Conservation (phyloP, 148 eudicot genomes). For the Pouteria glomerata region DNA sequence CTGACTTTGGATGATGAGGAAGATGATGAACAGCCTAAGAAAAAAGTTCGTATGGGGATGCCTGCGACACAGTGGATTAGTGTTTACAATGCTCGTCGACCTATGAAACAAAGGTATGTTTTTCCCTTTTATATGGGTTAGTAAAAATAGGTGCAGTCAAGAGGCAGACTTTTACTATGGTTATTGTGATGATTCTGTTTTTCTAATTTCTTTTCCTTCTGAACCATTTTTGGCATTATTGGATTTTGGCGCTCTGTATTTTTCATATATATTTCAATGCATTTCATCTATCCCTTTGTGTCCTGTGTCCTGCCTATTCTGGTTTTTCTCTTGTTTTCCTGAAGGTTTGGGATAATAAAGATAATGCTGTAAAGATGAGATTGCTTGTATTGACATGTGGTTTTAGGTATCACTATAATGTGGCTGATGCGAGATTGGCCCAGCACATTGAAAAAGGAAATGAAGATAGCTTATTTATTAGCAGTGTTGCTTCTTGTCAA, state of each 20-base stretch:
- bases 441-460: slow-evolving; percentile 74
- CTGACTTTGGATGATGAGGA: slow-evolving; percentile 54
- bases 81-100: slow-evolving; percentile 67
- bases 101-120: slow-evolving; percentile 77
- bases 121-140: no score
- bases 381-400: background rate
- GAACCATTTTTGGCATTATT: background rate
- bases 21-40: slow-evolving; percentile 68
- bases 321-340: background rate
- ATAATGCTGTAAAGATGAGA: background rate
- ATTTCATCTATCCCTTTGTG: background rate
- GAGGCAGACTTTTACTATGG: background rate
- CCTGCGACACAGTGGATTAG: slow-evolving; percentile 89
- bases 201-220: background rate
- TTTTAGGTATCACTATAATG: slow-evolving; percentile 78
- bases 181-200: background rate
- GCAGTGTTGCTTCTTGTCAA: slow-evolving; percentile 59
- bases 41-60: slow-evolving; percentile 70
- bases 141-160: no score
- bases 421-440: slow-evolving; percentile 52
- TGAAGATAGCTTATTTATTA: slow-evolving; percentile 64
- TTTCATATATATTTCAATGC: background rate
- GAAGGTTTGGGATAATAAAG: background rate
- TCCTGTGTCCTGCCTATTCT: background rate
- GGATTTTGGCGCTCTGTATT: background rate